These are phyloP conservation scores for Phytophthora podocarpi DNA, from an alignment of 352 stramenopile genomes.

Conservation along the genomic window DNA sequence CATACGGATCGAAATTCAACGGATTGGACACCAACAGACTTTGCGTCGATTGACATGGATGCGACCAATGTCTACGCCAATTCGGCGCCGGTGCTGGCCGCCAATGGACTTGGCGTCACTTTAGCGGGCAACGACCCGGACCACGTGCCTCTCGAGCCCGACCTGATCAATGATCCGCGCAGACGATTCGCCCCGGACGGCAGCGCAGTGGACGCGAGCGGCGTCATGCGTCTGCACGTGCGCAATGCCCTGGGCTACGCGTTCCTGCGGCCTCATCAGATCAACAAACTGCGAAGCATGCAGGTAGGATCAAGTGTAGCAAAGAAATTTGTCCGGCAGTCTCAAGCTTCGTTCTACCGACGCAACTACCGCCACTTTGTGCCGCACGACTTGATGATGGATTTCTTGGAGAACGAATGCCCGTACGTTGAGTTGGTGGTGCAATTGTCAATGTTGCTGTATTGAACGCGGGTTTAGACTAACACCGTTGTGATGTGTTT, in stretches of 20 bases:
- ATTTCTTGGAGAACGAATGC: constrained; percentile 36
- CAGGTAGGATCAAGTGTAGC: neutral
- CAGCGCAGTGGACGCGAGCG: constrained; percentile 53
- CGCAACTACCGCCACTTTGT: constrained; percentile 50
- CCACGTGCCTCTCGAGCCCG: constrained; percentile 49
- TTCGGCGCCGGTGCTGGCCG: constrained; percentile 51
- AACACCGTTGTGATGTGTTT: neutral
- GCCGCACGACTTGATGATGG: constrained; percentile 49
- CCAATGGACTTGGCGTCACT: constrained; percentile 53
- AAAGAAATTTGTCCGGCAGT: neutral
- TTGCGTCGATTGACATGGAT: constrained; percentile 48
- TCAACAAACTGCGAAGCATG: constrained; percentile 29
- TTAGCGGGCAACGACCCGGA: constrained; percentile 53
- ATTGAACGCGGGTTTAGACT: neutral
- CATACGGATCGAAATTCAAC: constrained; percentile 12
- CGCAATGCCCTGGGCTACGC: constrained; percentile 62
- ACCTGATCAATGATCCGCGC: constrained; percentile 58
- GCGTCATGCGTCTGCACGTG: constrained; percentile 53
- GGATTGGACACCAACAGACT: constrained; percentile 10
- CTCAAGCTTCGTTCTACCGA: constrained; percentile 39
- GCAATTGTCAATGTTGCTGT: neutral
- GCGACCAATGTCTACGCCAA: constrained; percentile 62
- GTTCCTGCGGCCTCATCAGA: constrained; percentile 56
- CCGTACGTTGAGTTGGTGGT: constrained; percentile 33
- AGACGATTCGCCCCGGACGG: constrained; percentile 28